Evolutionary conservation across 2,329 filamentous ascomycete species (phyloP).

Genomic region (Coccinonectria pachysandricola): DNA sequence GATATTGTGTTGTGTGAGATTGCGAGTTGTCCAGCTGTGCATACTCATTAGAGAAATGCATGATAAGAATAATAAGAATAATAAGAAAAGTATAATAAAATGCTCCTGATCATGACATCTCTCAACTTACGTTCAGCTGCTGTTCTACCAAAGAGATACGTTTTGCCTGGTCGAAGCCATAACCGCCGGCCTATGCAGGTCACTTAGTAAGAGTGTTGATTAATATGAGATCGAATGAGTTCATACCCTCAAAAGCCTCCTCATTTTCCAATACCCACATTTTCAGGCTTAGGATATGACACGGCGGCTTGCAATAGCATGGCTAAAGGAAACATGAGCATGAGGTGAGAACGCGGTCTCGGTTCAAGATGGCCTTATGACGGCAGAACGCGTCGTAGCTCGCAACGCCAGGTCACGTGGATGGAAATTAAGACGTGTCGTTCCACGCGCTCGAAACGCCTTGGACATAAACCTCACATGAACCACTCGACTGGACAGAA

Average conservation of each 20-base stretch:
- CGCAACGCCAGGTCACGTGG: slow-evolving; percentile 19
- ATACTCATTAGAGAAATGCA: no score
- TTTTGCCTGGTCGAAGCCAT: slow-evolving; percentile 79
- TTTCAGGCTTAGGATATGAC: no score
- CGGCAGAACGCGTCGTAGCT: slow-evolving; percentile 7
- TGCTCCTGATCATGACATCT: no score
- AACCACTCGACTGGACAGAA: no score
- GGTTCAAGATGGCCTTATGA: no score
- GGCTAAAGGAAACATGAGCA: no score
- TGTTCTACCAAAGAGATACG: slow-evolving; percentile 77
- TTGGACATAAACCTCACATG: no score
- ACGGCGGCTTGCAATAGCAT: slow-evolving; percentile 12
- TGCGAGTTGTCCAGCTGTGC: slow-evolving; percentile 55
- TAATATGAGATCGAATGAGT: no score
- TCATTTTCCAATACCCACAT: slow-evolving; percentile 60
- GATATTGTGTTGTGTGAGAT: slow-evolving; percentile 79
- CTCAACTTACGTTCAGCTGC: slow-evolving; percentile 46
- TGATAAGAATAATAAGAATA: no score
- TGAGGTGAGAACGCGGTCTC: slow-evolving; percentile 18
- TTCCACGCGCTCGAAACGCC: no score
- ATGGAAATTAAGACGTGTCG: no score
- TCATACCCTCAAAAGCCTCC: slow-evolving; percentile 37
- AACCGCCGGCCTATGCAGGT: slow-evolving; percentile 46
- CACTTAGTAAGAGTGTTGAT: no score
- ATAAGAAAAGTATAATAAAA: slow-evolving; percentile 2